phyloP scores from a whole-genome alignment of 495 filamentous ascomycete genomes.

The Annulohypoxylon maeteangense region DNA sequence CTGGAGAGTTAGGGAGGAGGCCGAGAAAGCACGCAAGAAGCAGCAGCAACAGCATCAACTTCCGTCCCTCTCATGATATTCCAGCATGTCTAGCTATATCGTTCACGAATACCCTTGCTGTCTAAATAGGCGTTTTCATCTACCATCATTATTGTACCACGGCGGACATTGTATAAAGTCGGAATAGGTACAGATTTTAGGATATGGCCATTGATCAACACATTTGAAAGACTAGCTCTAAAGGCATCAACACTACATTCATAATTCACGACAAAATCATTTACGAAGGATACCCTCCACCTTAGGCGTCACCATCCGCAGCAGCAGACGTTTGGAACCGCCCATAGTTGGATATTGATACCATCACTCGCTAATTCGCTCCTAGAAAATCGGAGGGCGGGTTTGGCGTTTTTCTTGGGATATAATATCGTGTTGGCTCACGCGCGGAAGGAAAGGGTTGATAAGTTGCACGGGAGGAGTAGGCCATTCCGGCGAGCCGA shows the following conservation, averaged over 20 bases:
- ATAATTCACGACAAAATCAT: conserved; percentile 12
- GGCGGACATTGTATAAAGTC: conserved; percentile 14
- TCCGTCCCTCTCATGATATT: conserved; percentile 18
- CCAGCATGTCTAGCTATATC: conserved; percentile 8
- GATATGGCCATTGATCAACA: conserved; percentile 15
- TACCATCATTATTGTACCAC: conserved; percentile 25
- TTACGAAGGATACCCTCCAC: not conserved
- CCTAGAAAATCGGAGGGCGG: not conserved
- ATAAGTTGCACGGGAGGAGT: not conserved
- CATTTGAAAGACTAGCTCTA: not conserved
- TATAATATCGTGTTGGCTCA: not conserved
- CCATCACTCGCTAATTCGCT: conserved; percentile 16
- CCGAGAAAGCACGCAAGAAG: conserved; percentile 39
- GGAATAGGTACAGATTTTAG: conserved; percentile 15
- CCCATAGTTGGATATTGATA: conserved; percentile 14
- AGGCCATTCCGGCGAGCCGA: not conserved
- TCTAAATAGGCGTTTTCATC: conserved; percentile 9
- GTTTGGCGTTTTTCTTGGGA: conserved; percentile 19
- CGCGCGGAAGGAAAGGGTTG: not conserved
- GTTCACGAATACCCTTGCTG: not conserved
- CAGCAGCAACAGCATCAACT: conserved; percentile 34
- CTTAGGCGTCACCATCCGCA: not conserved
- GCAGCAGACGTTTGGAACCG: not conserved
- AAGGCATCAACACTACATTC: not conserved
- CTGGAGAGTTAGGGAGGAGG: conserved; percentile 37